A percentile compares a stretch with the other conserved stretches of the same genome.
Evolutionary conservation across 805 yeast genomes (phyloP).

Genomic region (Jamesozyma rosinii): DNA sequence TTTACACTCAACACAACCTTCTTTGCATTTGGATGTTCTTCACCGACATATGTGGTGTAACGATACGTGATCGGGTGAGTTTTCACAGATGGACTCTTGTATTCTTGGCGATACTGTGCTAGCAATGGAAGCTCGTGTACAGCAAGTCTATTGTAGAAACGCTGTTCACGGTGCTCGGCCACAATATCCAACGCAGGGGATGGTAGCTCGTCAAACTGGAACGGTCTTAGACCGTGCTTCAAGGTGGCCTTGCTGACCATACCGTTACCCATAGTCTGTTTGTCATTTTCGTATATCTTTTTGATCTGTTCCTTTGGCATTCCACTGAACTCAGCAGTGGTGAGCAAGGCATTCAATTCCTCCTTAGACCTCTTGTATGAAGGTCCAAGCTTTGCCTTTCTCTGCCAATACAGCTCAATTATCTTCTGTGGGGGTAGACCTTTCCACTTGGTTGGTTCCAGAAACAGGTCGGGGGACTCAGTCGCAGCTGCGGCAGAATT

Average conservation of each 20-base stretch:
- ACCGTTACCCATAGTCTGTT: slow-evolving; percentile 1
- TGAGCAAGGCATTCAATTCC: slow-evolving; percentile 49
- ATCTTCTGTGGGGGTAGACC: slow-evolving; percentile 58
- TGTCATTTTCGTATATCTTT: slow-evolving; percentile 26
- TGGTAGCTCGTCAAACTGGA: slow-evolving; percentile 57
- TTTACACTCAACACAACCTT: slow-evolving; percentile 56
- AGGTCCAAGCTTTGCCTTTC: slow-evolving; percentile 47
- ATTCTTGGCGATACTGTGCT: slow-evolving; percentile 63
- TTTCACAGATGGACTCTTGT: slow-evolving; percentile 38
- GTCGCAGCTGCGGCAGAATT: background rate
- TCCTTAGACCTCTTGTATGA: slow-evolving; percentile 40
- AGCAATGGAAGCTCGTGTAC: slow-evolving; percentile 89
- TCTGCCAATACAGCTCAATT: slow-evolving; percentile 48
- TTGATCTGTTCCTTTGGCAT: slow-evolving; percentile 29
- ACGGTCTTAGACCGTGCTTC: slow-evolving; percentile 25
- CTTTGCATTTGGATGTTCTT: slow-evolving; percentile 46
- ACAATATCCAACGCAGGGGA: slow-evolving; percentile 62
- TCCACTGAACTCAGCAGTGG: slow-evolving; percentile 39
- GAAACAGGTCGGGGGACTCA: slow-evolving; percentile 28
- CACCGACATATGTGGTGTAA: slow-evolving; percentile 68
- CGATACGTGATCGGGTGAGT: slow-evolving; percentile 54
- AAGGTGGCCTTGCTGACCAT: slow-evolving; percentile 1
- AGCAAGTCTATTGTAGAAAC: slow-evolving; percentile 70
- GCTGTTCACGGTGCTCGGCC: slow-evolving; percentile 61
- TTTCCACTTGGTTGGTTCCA: slow-evolving; percentile 62